phyloP scores from a whole-genome alignment of 352 stramenopile species.

The Phytophthora colocasiae region DNA sequence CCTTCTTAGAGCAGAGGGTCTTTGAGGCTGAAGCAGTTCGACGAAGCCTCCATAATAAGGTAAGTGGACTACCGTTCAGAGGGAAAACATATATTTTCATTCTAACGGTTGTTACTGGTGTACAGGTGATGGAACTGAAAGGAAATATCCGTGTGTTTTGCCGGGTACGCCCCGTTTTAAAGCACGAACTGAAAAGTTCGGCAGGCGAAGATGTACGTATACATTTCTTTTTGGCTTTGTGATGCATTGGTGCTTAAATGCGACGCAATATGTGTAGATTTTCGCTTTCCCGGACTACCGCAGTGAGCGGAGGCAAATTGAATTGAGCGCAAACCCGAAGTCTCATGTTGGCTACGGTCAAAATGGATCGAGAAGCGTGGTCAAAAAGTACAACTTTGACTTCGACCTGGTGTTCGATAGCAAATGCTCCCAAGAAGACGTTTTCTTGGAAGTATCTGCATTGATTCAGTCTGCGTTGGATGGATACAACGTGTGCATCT shows the following conservation, averaged over 20 bases:
- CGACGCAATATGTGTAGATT: conserved; percentile 45
- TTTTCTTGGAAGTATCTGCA: conserved; percentile 97
- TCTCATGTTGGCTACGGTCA: conserved; percentile 82
- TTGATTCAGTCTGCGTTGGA: conserved; percentile 96
- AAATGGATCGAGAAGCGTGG: conserved; percentile 49
- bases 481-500: conserved; percentile 97
- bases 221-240: background rate
- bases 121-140: conserved; percentile 95
- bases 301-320: conserved; percentile 72
- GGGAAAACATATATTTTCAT: background rate
- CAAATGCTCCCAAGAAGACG: conserved; percentile 92
- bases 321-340: conserved; percentile 67
- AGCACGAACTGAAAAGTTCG: conserved; percentile 54
- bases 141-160: conserved; percentile 98
- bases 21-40: conserved; percentile 77
- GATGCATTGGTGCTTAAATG: background rate
- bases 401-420: conserved; percentile 98
- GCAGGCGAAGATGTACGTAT: conserved; percentile 54
- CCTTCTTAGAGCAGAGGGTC: conserved; percentile 54
- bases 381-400: conserved; percentile 94
- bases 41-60: conserved; percentile 88
- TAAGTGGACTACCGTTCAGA: conserved; percentile 15
- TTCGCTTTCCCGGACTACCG: conserved; percentile 80
- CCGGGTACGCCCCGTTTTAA: conserved; percentile 91
- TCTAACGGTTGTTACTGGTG: conserved; percentile 8